A percentile compares a stretch with the other conserved stretches of the same genome.
Conservation (phyloP, 371 early-diverging fungal genomes). For the Rhizomucor miehei region DNA sequence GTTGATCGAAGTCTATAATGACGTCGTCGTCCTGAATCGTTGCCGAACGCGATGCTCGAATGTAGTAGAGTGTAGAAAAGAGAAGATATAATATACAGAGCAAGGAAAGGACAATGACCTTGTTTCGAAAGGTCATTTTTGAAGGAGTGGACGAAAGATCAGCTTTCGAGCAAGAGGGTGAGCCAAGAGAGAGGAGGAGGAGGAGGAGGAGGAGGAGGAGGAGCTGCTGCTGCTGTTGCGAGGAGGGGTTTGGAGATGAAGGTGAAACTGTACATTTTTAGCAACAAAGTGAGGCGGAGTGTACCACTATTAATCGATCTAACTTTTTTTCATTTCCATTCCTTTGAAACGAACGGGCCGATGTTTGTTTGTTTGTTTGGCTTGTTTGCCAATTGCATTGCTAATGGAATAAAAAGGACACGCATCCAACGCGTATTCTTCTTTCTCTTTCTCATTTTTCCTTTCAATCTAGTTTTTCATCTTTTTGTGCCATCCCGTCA, state of each 20-base stretch:
- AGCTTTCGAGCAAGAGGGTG: too few relatives aligned
- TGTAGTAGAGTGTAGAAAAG: constrained; percentile 8
- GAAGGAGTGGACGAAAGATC: too few relatives aligned
- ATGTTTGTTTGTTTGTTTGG: neutral
- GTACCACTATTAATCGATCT: too few relatives aligned
- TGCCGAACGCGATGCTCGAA: constrained; percentile 2
- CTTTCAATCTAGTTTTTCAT: neutral
- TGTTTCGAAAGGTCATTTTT: constrained; percentile 21
- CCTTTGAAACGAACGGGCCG: too few relatives aligned
- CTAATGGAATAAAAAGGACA: neutral
- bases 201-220: neutral
- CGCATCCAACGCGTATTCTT: constrained; percentile 1
- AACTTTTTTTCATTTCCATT: too few relatives aligned
- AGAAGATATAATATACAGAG: constrained; percentile 18
- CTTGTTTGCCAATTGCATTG: neutral
- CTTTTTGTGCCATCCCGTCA: constrained; percentile 14
- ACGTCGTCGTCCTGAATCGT: neutral
- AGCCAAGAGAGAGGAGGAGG: constrained; percentile 1
- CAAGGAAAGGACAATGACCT: constrained; percentile 16
- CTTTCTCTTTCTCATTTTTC: neutral
- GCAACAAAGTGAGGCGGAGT: neutral
- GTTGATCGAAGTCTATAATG: neutral
- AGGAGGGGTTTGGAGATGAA: neutral
- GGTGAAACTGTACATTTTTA: neutral
- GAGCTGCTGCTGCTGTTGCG: neutral